These are phyloP conservation scores for Alternaria postmessia DNA, from an alignment of 2,329 filamentous ascomycete species.

Conservation along the genomic window DNA sequence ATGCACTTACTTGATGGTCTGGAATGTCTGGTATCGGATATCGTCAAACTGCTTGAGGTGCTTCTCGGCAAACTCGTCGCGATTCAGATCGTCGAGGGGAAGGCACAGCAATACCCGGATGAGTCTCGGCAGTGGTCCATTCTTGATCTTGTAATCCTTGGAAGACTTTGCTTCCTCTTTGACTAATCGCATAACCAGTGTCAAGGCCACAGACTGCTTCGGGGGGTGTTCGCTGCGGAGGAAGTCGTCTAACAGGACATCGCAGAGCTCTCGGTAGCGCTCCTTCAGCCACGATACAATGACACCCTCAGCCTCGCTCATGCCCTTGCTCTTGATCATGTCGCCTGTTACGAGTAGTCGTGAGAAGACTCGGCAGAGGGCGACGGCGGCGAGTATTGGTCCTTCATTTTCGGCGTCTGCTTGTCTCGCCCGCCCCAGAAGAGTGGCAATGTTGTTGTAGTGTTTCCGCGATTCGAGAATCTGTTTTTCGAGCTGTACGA, in stretches of 20 bases:
- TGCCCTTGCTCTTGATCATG: conserved; percentile 70
- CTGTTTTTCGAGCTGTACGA: conserved; percentile 78
- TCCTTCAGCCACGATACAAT: conserved; percentile 82
- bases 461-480: conserved; percentile 87
- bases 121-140: conserved; percentile 70
- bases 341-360: conserved; percentile 78
- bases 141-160: conserved; percentile 71
- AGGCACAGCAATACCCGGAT: conserved; percentile 69
- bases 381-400: conserved; percentile 74
- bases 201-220: conserved; percentile 74
- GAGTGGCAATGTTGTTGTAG: conserved; percentile 85
- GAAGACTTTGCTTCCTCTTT: conserved; percentile 70
- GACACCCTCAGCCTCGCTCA: conserved; percentile 75
- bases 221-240: conserved; percentile 68
- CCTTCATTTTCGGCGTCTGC: conserved; percentile 63
- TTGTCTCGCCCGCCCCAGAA: conserved; percentile 67
- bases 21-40: conserved; percentile 82
- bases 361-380: conserved; percentile 86
- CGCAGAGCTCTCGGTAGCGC: conserved; percentile 75
- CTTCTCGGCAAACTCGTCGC: conserved; percentile 77
- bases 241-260: conserved; percentile 64
- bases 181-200: conserved; percentile 81
- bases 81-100: conserved; percentile 65
- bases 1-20: conserved; percentile 70
- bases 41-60: conserved; percentile 85